These are phyloP conservation scores for Lachnellula subtilissima DNA, from an alignment of 2,329 filamentous ascomycete genomes.

Conservation along the genomic window DNA sequence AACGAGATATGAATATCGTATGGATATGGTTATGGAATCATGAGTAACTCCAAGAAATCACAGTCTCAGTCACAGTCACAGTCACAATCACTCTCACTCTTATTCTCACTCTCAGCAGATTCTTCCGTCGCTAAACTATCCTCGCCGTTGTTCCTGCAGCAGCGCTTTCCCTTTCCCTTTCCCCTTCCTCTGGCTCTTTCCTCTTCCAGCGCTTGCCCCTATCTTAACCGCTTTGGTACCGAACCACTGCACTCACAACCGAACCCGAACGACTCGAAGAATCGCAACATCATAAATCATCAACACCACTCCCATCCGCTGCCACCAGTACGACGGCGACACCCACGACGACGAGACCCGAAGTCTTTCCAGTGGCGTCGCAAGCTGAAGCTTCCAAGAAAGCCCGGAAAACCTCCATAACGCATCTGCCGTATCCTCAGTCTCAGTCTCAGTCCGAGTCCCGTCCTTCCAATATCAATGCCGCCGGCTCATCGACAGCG, in stretches of 20 bases:
- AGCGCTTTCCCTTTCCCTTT: neutral
- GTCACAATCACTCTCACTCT: neutral
- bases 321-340: slow-evolving; percentile 6
- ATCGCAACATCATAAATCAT: neutral
- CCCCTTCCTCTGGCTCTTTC: neutral
- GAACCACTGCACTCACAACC: neutral
- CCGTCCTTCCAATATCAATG: slow-evolving; percentile 9
- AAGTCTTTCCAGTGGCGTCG: slow-evolving; percentile 28
- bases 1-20: too few relatives aligned
- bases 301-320: neutral
- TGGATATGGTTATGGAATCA: too few relatives aligned
- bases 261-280: neutral
- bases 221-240: neutral
- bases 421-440: neutral
- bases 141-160: neutral
- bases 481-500: slow-evolving; percentile 15
- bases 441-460: slow-evolving; percentile 1
- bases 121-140: neutral
- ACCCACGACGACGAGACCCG: slow-evolving; percentile 14
- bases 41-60: neutral
- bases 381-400: slow-evolving; percentile 21
- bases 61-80: neutral
- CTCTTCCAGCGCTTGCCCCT: neutral
- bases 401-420: slow-evolving; percentile 19
- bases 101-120: neutral